Conservation (phyloP, 352 stramenopile species). For the Phytopythium vexans region DNA sequence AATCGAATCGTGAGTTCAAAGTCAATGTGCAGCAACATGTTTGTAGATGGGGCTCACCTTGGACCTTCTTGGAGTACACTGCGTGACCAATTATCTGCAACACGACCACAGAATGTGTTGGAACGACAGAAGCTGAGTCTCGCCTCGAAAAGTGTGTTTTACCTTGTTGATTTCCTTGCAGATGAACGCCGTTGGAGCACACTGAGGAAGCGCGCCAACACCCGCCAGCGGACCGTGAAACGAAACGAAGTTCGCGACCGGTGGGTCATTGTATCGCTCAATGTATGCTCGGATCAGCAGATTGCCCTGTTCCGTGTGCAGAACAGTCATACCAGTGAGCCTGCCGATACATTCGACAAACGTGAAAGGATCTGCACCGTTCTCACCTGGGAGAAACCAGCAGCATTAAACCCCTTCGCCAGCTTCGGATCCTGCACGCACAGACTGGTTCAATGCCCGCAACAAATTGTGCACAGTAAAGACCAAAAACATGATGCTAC, state of each 20-base stretch:
- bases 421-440: slow-evolving; percentile 71
- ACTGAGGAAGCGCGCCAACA: slow-evolving; percentile 87
- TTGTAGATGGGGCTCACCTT: slow-evolving; percentile 34
- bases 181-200: slow-evolving; percentile 78
- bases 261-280: slow-evolving; percentile 90
- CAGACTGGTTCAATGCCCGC: not conserved
- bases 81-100: slow-evolving; percentile 75
- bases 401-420: slow-evolving; percentile 89
- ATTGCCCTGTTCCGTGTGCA: slow-evolving; percentile 59
- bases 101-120: not conserved
- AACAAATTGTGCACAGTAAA: too few relatives aligned
- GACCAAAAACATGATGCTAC: too few relatives aligned
- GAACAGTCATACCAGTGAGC: not conserved
- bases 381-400: slow-evolving; percentile 89
- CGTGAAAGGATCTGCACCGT: not conserved
- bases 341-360: not conserved
- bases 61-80: slow-evolving; percentile 85
- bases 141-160: too few relatives aligned
- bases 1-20: not conserved
- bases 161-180: slow-evolving; percentile 83
- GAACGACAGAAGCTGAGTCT: too few relatives aligned
- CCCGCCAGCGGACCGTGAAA: slow-evolving; percentile 92
- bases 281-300: slow-evolving; percentile 94
- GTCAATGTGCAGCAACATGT: not conserved
- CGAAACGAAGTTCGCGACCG: slow-evolving; percentile 89